Base-by-base conservation (phyloP, 2,329 filamentous ascomycete species). In the Microcyclospora tardicrescens region DNA sequence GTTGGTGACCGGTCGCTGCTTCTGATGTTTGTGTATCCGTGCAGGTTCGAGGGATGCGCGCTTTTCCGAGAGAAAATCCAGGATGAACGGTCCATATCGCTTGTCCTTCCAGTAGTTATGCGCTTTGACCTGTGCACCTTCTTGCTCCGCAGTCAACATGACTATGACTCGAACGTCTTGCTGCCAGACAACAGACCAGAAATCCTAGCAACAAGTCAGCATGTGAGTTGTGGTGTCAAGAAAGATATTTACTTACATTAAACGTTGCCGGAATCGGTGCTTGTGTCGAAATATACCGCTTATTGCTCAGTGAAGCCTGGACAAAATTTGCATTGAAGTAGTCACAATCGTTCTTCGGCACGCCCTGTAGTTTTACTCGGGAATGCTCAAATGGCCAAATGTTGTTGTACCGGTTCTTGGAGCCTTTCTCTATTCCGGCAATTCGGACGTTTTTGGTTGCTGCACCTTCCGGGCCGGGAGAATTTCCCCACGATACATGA, bases 151-250 rank as follows among this genome's bases (percentile, higher is more conserved):
- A 5, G 91, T 98, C 48, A 98, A 71, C 81, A 95, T 96, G 47
- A 96, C 87, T 44, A 98, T 81, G 16, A 96, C 84, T 37, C 89
- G 81, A 3, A 93, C 80, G 56, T 96, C 87, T 60, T 96, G 84
- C 57, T 96, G 87, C 91, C 91, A 98, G 24, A 96, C 72, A 10
- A 95, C 81, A 43, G 85, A 89, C 91, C 91, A 98, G 57, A 98
- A 98, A 60, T 98, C 91, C 84, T 91, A 24, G 28, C 49, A 2
- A 36, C 27, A 39, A 43, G 41, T 41, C 36, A 41, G 16, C 15
- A 27, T 31, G 12, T n/a, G 10, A 3, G 14, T n/a, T 9, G 13
- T 24, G 11, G 34, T n/a, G 13, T 14, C 16, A 13, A 13, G 8
- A 6, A n/a, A 14, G 3, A 29, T 13, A 15, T 39, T 13, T 13